Evolutionary conservation across 2,329 filamentous ascomycete species (phyloP), one percentile per base, ranked within the genome.

Genomic region (Pseudogymnoascus sp.): DNA sequence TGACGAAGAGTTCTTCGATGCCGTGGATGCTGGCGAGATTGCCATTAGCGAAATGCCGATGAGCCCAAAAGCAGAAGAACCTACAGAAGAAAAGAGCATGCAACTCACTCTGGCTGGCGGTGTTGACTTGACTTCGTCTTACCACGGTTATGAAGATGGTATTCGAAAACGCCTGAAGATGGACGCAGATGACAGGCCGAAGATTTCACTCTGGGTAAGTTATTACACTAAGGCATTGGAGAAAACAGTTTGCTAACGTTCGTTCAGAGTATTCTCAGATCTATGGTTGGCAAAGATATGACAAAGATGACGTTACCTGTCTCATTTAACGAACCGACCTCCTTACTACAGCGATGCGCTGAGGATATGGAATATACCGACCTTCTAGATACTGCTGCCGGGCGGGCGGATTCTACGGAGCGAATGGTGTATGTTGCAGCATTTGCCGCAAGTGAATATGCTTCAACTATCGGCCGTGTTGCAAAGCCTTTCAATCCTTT

Each of bases 281-380:
- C 93, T 21, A 98, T 99, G 95, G 96, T 99, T 77, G 95, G 95
- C 68, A 98, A 99, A 76, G 95, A 99, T 74, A 98, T 99, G 95
- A 98, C 95, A 39, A 98, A 96, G 80, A 99, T 99, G 93, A 98
- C 95, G 0, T 80, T 99, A 19, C 95, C 95, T 0, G 95, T 99
- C 1, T 96, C 95, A 0, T 98, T 99, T 80, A 99, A 99, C 77
- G 95, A 99, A 76, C 95, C 95, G 0, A 99, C 95, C 0, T 98
- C 95, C 5, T 80, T 99, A 11, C 83, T 99, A 7, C 95, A 98
- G 76, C 90, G 95, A 74, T 93, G 96, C 48, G 92, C 91, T 4
- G 95, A 99, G 78, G 95, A 99, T 73, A 93, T 99, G 90, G 95
- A 99, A 77, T 99, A 99, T 73, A 90, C 90, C 0, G 92, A 98